Percentiles rank a stretch among this genome's conserved stretches.
Evolutionary conservation across 2,329 filamentous ascomycete species (phyloP).

Genomic region (Scedosporium minutisporum): DNA sequence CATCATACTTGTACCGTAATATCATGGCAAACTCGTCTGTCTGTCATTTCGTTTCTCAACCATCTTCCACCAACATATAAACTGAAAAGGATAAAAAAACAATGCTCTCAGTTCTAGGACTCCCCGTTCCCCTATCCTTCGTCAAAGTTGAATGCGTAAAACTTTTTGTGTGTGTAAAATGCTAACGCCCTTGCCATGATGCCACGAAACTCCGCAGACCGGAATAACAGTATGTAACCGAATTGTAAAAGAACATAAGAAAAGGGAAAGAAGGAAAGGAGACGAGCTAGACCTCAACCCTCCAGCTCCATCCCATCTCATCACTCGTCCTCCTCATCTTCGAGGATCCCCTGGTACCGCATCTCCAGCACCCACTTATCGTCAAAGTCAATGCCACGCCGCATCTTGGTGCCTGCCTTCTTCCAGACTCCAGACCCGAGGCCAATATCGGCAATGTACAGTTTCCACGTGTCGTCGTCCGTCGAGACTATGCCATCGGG

Average conservation of each 20-base stretch:
- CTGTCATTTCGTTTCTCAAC: no score
- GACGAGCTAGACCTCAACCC: not conserved
- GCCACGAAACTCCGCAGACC: not conserved
- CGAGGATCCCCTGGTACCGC: slow-evolving; percentile 32
- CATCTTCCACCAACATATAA: not conserved
- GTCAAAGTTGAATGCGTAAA: not conserved
- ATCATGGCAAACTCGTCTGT: not conserved
- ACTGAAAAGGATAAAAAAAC: not conserved
- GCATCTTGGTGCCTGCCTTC: slow-evolving; percentile 69
- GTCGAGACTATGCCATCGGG: slow-evolving; percentile 17
- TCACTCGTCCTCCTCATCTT: slow-evolving; percentile 18
- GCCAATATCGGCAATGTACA: slow-evolving; percentile 81
- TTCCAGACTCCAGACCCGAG: slow-evolving; percentile 75
- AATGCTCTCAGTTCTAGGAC: not conserved
- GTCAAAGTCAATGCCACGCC: slow-evolving; percentile 82
- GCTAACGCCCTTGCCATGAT: not conserved
- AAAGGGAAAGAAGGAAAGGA: not conserved
- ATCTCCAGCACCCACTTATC: slow-evolving; percentile 76
- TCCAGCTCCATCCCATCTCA: slow-evolving; percentile 5
- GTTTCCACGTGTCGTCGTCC: slow-evolving; percentile 58
- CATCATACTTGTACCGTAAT: not conserved
- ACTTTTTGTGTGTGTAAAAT: not conserved
- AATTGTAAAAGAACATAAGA: not conserved
- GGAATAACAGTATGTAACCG: not conserved
- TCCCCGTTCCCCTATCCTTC: not conserved